Percentiles rank a stretch among this genome's conserved stretches.
Conservation (phyloP, 2,329 filamentous ascomycete genomes). For the Calonectria pteridis region DNA sequence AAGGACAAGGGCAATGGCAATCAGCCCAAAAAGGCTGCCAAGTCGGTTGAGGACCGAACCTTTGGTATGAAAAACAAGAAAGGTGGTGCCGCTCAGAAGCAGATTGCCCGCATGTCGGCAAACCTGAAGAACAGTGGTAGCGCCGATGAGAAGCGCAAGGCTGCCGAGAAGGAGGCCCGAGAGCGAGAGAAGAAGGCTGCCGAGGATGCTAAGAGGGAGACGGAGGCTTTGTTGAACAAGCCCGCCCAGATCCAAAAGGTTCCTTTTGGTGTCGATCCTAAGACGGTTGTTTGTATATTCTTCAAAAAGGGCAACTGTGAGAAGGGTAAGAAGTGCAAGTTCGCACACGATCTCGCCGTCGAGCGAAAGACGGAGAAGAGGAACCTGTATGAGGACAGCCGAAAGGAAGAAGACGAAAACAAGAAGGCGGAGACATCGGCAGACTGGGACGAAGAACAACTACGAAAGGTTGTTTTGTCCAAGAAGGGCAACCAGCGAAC, state of each 20-base stretch:
- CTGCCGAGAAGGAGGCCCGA: conserved; percentile 73
- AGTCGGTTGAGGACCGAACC: conserved; percentile 90
- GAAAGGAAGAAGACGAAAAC: conserved; percentile 76
- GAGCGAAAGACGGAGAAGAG: conserved; percentile 95
- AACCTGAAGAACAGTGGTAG: conserved; percentile 80
- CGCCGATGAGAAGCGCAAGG: conserved; percentile 88
- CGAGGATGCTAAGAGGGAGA: conserved; percentile 85
- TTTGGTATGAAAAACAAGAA: conserved; percentile 99
- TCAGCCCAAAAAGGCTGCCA: conserved; percentile 69
- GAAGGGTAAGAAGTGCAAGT: conserved; percentile 98
- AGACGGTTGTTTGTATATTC: conserved; percentile 96
- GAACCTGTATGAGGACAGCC: conserved; percentile 88
- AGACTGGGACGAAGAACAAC: conserved; percentile 97
- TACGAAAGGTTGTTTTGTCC: conserved; percentile 88
- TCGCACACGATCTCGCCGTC: conserved; percentile 89
- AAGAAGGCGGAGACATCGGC: conserved; percentile 95
- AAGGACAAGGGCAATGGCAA: conserved; percentile 63
- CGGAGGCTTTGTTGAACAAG: conserved; percentile 86
- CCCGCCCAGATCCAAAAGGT: conserved; percentile 98
- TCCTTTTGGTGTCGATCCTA: conserved; percentile 96
- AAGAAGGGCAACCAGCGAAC: conserved; percentile 98
- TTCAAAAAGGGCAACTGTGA: conserved; percentile 98
- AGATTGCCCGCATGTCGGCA: conserved; percentile 85
- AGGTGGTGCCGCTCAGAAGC: conserved; percentile 88
- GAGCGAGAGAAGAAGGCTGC: conserved; percentile 93